Percentiles rank a stretch among this genome's conserved stretches.
Conservation (phyloP, 805 yeast species). For the Zygosaccharomyces bisporus region DNA sequence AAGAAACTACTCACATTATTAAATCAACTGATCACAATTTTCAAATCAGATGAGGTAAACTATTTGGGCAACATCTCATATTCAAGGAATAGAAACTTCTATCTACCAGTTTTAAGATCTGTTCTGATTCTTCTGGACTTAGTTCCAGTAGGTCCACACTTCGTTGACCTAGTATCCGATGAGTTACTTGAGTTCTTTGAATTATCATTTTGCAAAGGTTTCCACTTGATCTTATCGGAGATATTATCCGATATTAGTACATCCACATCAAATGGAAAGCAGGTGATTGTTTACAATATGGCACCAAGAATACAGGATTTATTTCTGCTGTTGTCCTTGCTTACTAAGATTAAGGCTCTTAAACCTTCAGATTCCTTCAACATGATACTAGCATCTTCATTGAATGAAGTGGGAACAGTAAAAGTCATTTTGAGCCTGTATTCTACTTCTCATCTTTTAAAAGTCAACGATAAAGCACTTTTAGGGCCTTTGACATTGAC, state of each 20-base stretch:
- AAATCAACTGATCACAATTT: slow-evolving; percentile 35
- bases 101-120: slow-evolving; percentile 60
- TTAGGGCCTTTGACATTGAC: slow-evolving; percentile 70
- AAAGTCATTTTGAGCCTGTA: slow-evolving; percentile 60
- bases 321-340: slow-evolving; percentile 56
- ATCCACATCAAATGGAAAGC: slow-evolving; percentile 37
- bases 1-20: slow-evolving; percentile 26
- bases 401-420: slow-evolving; percentile 58
- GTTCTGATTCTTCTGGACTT: slow-evolving; percentile 47
- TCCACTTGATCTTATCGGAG: slow-evolving; percentile 54
- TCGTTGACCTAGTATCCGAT: slow-evolving; percentile 48
- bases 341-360: slow-evolving; percentile 52
- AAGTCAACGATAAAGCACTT: slow-evolving; percentile 57
- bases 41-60: slow-evolving; percentile 47
- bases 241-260: slow-evolving; percentile 51
- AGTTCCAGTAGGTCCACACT: slow-evolving; percentile 40
- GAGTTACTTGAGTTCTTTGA: slow-evolving; percentile 57
- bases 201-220: slow-evolving; percentile 60
- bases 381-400: slow-evolving; percentile 46
- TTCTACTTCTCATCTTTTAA: slow-evolving; percentile 60
- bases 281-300: slow-evolving; percentile 36
- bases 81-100: slow-evolving; percentile 39
- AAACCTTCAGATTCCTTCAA: slow-evolving; percentile 48
- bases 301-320: slow-evolving; percentile 61
- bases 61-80: slow-evolving; percentile 43